Conservation (phyloP, 2,329 filamentous ascomycete species). For the Aureobasidium pullulans region DNA sequence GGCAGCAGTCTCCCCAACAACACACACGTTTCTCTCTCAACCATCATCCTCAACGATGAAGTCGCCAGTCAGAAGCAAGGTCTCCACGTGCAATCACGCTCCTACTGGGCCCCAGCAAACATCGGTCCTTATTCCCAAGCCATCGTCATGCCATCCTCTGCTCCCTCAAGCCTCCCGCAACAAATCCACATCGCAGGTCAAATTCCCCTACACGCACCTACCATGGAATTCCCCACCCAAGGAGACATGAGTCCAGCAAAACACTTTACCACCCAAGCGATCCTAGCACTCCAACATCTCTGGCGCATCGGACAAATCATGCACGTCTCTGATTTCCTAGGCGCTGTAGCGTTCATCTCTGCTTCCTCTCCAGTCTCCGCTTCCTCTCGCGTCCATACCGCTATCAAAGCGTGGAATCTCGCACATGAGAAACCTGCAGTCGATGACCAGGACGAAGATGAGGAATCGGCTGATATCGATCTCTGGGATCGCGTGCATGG, state of each 20-base stretch:
- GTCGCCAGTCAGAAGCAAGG: conserved; percentile 31
- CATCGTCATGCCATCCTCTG: conserved; percentile 44
- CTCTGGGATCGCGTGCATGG: conserved; percentile 48
- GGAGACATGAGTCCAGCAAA: not conserved
- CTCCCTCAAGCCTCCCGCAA: conserved; percentile 16
- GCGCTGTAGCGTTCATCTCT: conserved; percentile 67
- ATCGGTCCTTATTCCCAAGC: conserved; percentile 97
- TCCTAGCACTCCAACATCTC: conserved; percentile 78
- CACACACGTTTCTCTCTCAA: conserved; percentile 54
- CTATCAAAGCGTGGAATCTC: conserved; percentile 37
- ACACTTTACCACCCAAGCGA: conserved; percentile 49
- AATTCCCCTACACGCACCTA: conserved; percentile 76
- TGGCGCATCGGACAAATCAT: conserved; percentile 72
- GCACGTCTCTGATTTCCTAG: conserved; percentile 66
- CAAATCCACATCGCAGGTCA: conserved; percentile 74
- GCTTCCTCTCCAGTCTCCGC: conserved; percentile 19
- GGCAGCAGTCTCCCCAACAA: conserved; percentile 57
- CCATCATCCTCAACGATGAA: conserved; percentile 34
- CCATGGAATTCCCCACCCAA: conserved; percentile 54
- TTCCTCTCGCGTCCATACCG: conserved; percentile 10
- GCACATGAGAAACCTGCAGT: conserved; percentile 18
- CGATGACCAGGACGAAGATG: conserved; percentile 44
- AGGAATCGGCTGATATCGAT: conserved; percentile 47
- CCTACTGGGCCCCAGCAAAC: conserved; percentile 97
- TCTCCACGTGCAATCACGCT: conserved; percentile 85